Conservation (phyloP, 805 yeast genomes). For the Candida methanosorbosa region DNA sequence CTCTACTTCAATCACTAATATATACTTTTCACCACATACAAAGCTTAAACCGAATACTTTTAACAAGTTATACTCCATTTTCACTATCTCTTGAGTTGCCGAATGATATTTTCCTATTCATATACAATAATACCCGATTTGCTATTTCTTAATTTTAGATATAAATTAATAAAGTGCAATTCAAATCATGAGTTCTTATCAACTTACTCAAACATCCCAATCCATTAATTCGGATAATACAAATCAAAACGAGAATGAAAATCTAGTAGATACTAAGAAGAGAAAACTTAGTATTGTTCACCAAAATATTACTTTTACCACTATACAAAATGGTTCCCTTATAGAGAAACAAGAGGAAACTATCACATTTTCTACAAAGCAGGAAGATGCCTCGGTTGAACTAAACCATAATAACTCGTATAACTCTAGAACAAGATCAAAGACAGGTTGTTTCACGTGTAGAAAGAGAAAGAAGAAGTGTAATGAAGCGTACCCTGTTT, state of each 20-base stretch:
- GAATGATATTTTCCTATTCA: slow-evolving; percentile 3
- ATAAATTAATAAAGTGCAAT: too few species aligned
- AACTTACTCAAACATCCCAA: not conserved
- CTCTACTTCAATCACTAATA: too few species aligned
- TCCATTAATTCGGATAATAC: too few species aligned
- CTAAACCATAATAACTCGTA: too few species aligned
- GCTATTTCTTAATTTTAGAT: not conserved
- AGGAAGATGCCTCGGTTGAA: too few species aligned
- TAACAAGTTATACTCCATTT: too few species aligned
- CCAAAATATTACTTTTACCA: not conserved
- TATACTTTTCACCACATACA: too few species aligned
- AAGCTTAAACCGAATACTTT: too few species aligned
- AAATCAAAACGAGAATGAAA: too few species aligned
- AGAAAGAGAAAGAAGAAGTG: slow-evolving; percentile 29
- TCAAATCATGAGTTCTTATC: slow-evolving; percentile 5
- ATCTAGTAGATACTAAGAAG: not conserved
- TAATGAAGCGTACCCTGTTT: slow-evolving; percentile 22
- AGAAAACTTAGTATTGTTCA: not conserved
- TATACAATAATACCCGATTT: too few species aligned
- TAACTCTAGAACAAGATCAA: slow-evolving; percentile 17
- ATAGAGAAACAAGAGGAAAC: too few species aligned
- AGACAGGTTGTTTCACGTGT: slow-evolving; percentile 29
- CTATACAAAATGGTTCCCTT: not conserved
- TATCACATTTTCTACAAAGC: too few species aligned
- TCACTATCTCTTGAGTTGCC: slow-evolving; percentile 5